Evolutionary conservation across 2,329 filamentous ascomycete genomes (phyloP), one percentile per base, ranked within the genome.

Genomic region (Beauveria bassiana): DNA sequence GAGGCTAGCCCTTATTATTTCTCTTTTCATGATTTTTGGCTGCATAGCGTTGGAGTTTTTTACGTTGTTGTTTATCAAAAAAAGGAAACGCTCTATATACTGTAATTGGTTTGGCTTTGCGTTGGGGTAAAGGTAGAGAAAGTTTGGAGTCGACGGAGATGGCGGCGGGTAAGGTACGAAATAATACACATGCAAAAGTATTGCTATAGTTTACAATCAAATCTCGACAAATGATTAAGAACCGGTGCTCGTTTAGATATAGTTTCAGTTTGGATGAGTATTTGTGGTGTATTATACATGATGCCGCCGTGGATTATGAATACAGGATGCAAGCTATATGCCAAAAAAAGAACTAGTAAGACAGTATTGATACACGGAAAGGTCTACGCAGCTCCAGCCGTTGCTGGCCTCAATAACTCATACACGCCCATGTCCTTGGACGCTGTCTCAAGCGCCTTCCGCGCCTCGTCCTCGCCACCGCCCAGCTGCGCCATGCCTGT

Each of bases 21-120:
- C 34, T 45, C 43, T 59, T 38, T 49, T 52, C 55, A 42, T 51
- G 22, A 4, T 16, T 31, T 45, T n/a, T n/a, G 28, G 3, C 68
- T 71, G 74, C 76, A 78, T 77, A 77, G 77, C 77, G 74, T 72
- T 68, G 75, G 77, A 72, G 75, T 78, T 76, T 76, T 34, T 65
- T 65, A 28, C 26, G 46, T 54, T 54, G 14, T 3, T 40, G 2
- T 38, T 52, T 22, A 8, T 8, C 4, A n/a, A 18, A 28, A 28
- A 46, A 57, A 57, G 31, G 42, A 22, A 16, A 47, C n/a, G 14
- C 26, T 42, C 2, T 47, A 61, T 52, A 59, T 34, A 12, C 40
- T 47, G 34, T 38, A 1, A 42, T 53, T 49, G 26, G 40, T 40
- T 53, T 10, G 47, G 46, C 42, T 31, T 49, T 59, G 3, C 34